A percentile compares a stretch with the other conserved stretches of the same genome.
These are phyloP conservation scores for Taiozyma onychis DNA, from an alignment of 1,139 yeast species.

Conservation along the genomic window DNA sequence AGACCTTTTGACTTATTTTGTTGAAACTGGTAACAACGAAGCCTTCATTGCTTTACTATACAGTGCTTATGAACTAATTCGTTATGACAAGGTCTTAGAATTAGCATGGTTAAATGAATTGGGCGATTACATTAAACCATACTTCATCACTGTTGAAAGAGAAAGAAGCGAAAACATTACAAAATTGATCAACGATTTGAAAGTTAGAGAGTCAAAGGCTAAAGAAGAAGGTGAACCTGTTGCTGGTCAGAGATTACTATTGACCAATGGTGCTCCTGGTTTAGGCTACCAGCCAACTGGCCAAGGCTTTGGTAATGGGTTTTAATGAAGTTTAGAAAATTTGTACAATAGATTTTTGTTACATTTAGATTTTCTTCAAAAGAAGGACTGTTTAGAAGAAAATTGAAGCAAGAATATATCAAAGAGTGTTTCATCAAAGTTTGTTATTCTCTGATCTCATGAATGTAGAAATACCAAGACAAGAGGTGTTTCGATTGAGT, in stretches of 20 bases:
- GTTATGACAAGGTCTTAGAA: conserved; percentile 82
- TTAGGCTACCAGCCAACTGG: conserved; percentile 63
- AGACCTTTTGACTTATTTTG: conserved; percentile 85
- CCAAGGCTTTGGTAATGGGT: conserved; percentile 56
- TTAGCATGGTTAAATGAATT: conserved; percentile 86
- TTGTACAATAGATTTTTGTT: background rate
- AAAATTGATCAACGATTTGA: conserved; percentile 64
- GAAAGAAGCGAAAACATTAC: conserved; percentile 69
- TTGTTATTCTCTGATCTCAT: background rate
- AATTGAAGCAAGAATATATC: background rate
- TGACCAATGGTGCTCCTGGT: conserved; percentile 58
- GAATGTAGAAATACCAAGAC: too few species aligned
- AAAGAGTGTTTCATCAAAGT: background rate
- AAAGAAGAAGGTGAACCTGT: conserved; percentile 41
- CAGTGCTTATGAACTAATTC: conserved; percentile 75
- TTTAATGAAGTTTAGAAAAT: conserved; percentile 10
- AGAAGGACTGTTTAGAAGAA: background rate
- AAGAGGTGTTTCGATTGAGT: too few species aligned
- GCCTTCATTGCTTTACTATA: conserved; percentile 89
- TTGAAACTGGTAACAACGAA: conserved; percentile 95
- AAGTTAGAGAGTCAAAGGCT: conserved; percentile 50
- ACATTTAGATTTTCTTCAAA: background rate
- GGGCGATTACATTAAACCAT: conserved; percentile 82
- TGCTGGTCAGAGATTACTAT: conserved; percentile 40
- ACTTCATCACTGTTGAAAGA: conserved; percentile 73